A percentile compares a stretch with the other conserved stretches of the same genome.
These are phyloP conservation scores for Penicillium concentricum DNA, from an alignment of 2,329 filamentous ascomycete species.

Conservation along the genomic window DNA sequence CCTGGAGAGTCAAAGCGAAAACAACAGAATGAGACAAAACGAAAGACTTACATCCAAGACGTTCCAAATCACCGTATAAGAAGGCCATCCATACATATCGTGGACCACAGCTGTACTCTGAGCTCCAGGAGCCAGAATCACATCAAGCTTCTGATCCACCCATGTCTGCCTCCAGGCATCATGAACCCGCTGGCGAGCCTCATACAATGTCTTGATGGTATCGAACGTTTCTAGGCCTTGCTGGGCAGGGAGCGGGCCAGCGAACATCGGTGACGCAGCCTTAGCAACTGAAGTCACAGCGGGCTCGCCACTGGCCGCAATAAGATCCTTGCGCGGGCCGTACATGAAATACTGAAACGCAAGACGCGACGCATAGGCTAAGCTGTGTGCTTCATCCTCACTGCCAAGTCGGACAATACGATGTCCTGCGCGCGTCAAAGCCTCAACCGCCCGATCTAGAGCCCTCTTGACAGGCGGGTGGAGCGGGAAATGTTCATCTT, in stretches of 20 bases:
- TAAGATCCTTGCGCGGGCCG: constrained; percentile 25
- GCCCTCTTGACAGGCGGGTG: constrained; percentile 53
- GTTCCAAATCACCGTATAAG: constrained; percentile 54
- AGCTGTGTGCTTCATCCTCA: constrained; percentile 20
- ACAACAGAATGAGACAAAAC: not conserved
- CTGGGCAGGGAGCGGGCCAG: constrained; percentile 31
- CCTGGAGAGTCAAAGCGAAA: not conserved
- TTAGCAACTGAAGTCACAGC: constrained; percentile 42
- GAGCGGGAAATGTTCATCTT: constrained; percentile 50
- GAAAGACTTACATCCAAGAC: constrained; percentile 49
- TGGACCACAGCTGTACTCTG: constrained; percentile 53
- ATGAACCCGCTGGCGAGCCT: constrained; percentile 34
- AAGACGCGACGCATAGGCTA: constrained; percentile 35
- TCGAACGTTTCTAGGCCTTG: constrained; percentile 34
- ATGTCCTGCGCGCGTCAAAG: constrained; percentile 48
- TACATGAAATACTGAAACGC: constrained; percentile 44
- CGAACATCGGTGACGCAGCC: constrained; percentile 21
- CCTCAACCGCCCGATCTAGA: constrained; percentile 41
- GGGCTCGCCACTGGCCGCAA: constrained; percentile 46
- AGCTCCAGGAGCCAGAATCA: constrained; percentile 50
- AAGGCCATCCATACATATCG: constrained; percentile 42
- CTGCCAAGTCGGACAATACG: constrained; percentile 41
- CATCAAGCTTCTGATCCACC: constrained; percentile 49
- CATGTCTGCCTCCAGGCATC: constrained; percentile 46
- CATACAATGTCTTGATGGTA: constrained; percentile 45